A percentile compares a stretch with the other conserved stretches of the same genome.
Evolutionary conservation across 192 early-diverging fungal genomes (phyloP).

Genomic region (Coemansia sp.): DNA sequence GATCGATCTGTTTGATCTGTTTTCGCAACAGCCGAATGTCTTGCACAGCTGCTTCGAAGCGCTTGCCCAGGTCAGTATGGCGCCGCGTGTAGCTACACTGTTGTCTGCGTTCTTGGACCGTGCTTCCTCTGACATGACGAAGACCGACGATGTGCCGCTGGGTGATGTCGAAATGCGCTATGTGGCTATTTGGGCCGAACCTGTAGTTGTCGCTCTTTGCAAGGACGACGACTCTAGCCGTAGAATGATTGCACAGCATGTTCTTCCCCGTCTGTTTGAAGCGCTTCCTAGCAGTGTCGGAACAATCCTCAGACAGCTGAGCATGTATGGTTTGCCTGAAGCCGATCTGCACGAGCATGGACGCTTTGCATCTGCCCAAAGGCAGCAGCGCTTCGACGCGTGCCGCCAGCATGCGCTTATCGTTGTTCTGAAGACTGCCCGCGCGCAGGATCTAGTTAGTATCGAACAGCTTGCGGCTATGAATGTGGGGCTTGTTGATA

Average conservation of each 20-base stretch:
- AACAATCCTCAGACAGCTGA: conserved; percentile 23
- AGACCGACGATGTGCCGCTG: not conserved
- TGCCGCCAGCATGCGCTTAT: conserved; percentile 52
- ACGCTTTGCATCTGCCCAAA: conserved; percentile 11
- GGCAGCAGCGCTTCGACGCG: conserved; percentile 26
- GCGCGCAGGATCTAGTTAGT: conserved; percentile 35
- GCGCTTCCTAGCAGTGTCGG: conserved; percentile 24
- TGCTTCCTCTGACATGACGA: conserved; percentile 9
- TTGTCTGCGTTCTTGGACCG: conserved; percentile 47
- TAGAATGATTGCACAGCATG: conserved; percentile 42
- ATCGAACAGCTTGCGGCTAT: conserved; percentile 30
- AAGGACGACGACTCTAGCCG: conserved; percentile 46
- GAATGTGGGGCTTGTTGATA: conserved; percentile 22
- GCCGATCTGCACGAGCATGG: not conserved
- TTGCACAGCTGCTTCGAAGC: conserved; percentile 62
- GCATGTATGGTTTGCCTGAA: not conserved
- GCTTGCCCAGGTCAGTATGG: conserved; percentile 59
- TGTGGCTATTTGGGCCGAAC: conserved; percentile 27
- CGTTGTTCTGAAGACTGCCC: conserved; percentile 44
- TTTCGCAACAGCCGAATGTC: conserved; percentile 62
- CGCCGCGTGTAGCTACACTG: conserved; percentile 53
- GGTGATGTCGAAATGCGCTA: conserved; percentile 17
- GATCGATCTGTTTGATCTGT: conserved; percentile 53
- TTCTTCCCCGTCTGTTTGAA: conserved; percentile 29
- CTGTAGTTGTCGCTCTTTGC: conserved; percentile 37